Evolutionary conservation across 2,329 filamentous ascomycete species (phyloP).

Genomic region (Ceratocystis cubensis): DNA sequence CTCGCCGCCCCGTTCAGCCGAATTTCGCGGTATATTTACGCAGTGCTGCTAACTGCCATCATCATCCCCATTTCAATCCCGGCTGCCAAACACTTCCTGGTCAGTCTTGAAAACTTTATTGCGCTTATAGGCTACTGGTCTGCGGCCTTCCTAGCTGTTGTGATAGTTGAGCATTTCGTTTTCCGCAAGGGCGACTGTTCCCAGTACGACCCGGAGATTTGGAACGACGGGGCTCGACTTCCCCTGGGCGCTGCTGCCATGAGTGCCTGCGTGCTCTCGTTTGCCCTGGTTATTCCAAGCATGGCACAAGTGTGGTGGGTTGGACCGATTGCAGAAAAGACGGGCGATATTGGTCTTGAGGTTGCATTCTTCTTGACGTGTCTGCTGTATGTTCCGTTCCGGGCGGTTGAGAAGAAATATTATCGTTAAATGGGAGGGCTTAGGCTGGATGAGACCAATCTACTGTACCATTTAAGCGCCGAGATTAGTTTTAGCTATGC

Average conservation of each 20-base stretch:
- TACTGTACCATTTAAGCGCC: background rate
- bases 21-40: slow-evolving; percentile 46
- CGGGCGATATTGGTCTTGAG: slow-evolving; percentile 56
- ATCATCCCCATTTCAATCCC: slow-evolving; percentile 47
- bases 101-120: slow-evolving; percentile 44
- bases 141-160: slow-evolving; percentile 40
- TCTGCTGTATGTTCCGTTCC: slow-evolving; percentile 36
- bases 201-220: slow-evolving; percentile 36
- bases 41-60: slow-evolving; percentile 44
- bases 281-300: slow-evolving; percentile 43
- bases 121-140: slow-evolving; percentile 48
- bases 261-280: slow-evolving; percentile 34
- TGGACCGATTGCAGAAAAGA: slow-evolving; percentile 45
- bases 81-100: slow-evolving; percentile 45
- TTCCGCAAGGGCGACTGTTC: slow-evolving; percentile 36
- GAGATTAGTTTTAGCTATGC: no score
- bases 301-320: slow-evolving; percentile 51
- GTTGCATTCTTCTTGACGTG: slow-evolving; percentile 43
- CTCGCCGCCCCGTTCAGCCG: slow-evolving; percentile 43
- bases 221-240: slow-evolving; percentile 35
- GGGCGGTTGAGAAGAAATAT: slow-evolving; percentile 34
- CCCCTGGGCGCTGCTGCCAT: slow-evolving; percentile 38
- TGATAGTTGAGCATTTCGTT: slow-evolving; percentile 37
- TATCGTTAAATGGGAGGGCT: background rate
- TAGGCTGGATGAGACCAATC: background rate